Conservation (phyloP, 495 filamentous ascomycete genomes). For the Aeminium ludgeri region DNA sequence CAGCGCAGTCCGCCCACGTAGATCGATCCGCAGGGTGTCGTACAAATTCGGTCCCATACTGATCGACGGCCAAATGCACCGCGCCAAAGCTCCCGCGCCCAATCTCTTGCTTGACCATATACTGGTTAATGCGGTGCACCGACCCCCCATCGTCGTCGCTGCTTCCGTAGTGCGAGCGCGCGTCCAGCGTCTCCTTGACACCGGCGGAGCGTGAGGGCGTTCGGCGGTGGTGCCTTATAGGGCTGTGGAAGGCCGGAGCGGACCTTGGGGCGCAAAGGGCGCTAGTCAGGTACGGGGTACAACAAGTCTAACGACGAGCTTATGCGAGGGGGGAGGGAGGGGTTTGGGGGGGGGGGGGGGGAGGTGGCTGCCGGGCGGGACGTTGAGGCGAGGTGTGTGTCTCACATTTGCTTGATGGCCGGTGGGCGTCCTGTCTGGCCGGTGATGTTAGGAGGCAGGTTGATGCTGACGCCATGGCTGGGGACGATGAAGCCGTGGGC, state of each 20-base stretch:
- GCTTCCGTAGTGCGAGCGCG: constrained; percentile 68
- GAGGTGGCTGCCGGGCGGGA: too few species aligned
- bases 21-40: too few species aligned
- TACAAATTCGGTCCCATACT: constrained; percentile 88
- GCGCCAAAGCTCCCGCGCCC: constrained; percentile 89
- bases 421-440: constrained; percentile 12
- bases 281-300: constrained; percentile 3
- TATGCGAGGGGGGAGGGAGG: too few species aligned
- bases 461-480: constrained; percentile 19
- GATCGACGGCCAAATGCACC: constrained; percentile 80
- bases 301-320: too few species aligned
- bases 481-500: background rate
- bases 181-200: constrained; percentile 69
- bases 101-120: constrained; percentile 87
- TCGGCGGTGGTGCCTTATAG: constrained; percentile 26
- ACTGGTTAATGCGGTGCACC: constrained; percentile 83
- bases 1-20: constrained; percentile 1
- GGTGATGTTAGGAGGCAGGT: constrained; percentile 14
- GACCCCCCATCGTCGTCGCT: constrained; percentile 58
- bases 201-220: constrained; percentile 21
- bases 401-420: constrained; percentile 24
- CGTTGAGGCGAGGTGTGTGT: too few species aligned
- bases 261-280: constrained; percentile 16
- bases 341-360: too few species aligned
- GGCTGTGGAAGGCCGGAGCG: constrained; percentile 24